Base-by-base conservation (phyloP, 2,329 filamentous ascomycete species). In the Sordariomycetes sp. region DNA sequence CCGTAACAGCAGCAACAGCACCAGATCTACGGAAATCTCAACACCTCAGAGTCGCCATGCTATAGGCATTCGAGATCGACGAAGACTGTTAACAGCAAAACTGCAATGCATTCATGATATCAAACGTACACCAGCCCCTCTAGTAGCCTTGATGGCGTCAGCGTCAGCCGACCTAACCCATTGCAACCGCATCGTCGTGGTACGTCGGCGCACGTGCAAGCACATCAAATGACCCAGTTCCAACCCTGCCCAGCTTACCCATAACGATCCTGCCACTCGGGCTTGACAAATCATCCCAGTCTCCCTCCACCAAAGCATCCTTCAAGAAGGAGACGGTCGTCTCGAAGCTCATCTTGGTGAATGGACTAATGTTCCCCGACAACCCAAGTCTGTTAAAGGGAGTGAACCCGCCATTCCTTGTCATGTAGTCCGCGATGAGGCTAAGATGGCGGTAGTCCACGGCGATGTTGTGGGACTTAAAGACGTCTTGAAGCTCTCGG, bases 291-390 rank as follows among this genome's bases (percentile, higher is more conserved):
- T 94, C 87, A 70, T 99, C 94, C 78, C 84, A 89, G 70, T 97
- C 94, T 54, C 89, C 85, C 66, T 95, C 90, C 59, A 95, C 75
- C 28, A 96, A 86, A 1, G 94, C 91, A 67, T 97, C 94, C 70
- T 88, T 91, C 65, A 99, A 77, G 76, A 96, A 96, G 1, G 87
- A 86, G 45, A 97, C 81, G 2, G 94, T 99, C 3, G 94, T 99
- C 79, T 99, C 94, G 74, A 97, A 99, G 70, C 89, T 95, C 92
- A 97, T 97, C 79, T 97, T 97, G 72, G 94, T 92, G 64, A 99
- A 92, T 0, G 94, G 90, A 62, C 86, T 91, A 32, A 92, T 86
- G 65, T 89, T 91, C 62, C 88, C 85, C 67, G 84, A 85, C 60
- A 99, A 76, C 1, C 92, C 94, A 67, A 89, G 95, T 54, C 94